phyloP scores from a whole-genome alignment of 2,329 filamentous ascomycete species.

The Penicillium capsulatum region DNA sequence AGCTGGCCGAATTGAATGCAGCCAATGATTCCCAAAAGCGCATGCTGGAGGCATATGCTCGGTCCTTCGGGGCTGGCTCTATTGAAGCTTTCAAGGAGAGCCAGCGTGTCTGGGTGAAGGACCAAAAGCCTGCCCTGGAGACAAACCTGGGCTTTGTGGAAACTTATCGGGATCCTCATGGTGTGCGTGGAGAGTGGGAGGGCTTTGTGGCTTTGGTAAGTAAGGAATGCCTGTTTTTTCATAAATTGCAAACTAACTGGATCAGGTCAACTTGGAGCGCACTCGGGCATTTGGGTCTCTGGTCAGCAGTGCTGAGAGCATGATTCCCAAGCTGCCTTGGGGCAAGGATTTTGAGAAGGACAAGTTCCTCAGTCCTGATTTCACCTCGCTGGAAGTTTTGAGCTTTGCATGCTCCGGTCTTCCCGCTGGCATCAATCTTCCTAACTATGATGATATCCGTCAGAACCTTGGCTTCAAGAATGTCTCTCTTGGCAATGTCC shows the following conservation, averaged over 20 bases:
- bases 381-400: conserved; percentile 88
- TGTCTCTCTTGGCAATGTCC: conserved; percentile 82
- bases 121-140: conserved; percentile 76
- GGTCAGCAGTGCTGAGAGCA: conserved; percentile 71
- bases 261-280: conserved; percentile 73
- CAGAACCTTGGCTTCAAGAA: conserved; percentile 65
- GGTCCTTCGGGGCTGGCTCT: conserved; percentile 70
- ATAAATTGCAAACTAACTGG: conserved; percentile 31
- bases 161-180: conserved; percentile 78
- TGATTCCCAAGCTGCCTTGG: conserved; percentile 92
- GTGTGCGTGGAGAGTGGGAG: conserved; percentile 79
- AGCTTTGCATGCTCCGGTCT: conserved; percentile 68
- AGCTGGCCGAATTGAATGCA: conserved; percentile 63
- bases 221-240: conserved; percentile 3
- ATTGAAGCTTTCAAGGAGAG: conserved; percentile 74
- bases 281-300: conserved; percentile 83
- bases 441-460: conserved; percentile 57
- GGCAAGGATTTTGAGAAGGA: conserved; percentile 87
- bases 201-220: conserved; percentile 66
- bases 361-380: conserved; percentile 90
- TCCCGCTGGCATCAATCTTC: conserved; percentile 56
- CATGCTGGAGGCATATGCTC: conserved; percentile 70
- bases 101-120: conserved; percentile 76
- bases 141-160: conserved; percentile 81
- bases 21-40: conserved; percentile 70